These are phyloP conservation scores for Alopecurus myosuroides DNA, from an alignment of 176 grass and related monocot species.

Conservation along the genomic window DNA sequence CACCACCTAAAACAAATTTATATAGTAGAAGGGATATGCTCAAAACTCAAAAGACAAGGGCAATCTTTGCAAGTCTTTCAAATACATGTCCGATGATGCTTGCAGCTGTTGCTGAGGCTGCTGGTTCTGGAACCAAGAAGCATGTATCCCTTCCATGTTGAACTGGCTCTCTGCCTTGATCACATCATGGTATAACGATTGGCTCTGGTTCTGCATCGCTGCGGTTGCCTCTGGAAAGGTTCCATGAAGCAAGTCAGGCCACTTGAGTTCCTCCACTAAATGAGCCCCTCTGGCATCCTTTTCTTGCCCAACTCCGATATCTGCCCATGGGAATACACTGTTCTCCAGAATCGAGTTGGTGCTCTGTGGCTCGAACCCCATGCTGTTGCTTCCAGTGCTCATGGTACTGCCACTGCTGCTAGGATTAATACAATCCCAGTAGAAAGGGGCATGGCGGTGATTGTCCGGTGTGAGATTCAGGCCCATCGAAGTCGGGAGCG, in stretches of 20 bases:
- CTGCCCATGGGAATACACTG: conserved; percentile 63
- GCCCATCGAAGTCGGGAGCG: conserved; percentile 46
- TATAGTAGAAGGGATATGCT: too few species aligned
- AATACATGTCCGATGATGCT: conserved; percentile 49
- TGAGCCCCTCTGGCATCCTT: conserved; percentile 41
- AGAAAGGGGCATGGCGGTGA: conserved; percentile 39
- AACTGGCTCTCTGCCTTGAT: conserved; percentile 54
- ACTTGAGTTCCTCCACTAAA: conserved; percentile 68
- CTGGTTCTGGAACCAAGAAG: conserved; percentile 54
- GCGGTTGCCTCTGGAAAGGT: conserved; percentile 36
- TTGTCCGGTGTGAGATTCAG: conserved; percentile 45
- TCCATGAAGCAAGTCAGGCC: conserved; percentile 69
- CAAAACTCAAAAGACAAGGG: conserved; percentile 59
- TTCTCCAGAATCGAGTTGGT: conserved; percentile 47
- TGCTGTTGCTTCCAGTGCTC: conserved; percentile 49
- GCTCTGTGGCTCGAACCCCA: conserved; percentile 57
- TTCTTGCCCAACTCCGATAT: conserved; percentile 30
- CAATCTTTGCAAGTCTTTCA: conserved; percentile 63
- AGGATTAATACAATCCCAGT: conserved; percentile 56
- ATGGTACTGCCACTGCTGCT: conserved; percentile 57
- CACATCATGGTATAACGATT: conserved; percentile 52
- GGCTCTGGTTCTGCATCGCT: conserved; percentile 43
- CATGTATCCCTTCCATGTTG: conserved; percentile 47
- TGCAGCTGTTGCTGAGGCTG: conserved; percentile 60
- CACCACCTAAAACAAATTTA: too few species aligned